Percentiles rank a stretch among this genome's conserved stretches.
These are phyloP conservation scores for Xylaria multiplex DNA, from an alignment of 2,329 filamentous ascomycete species.

Conservation along the genomic window DNA sequence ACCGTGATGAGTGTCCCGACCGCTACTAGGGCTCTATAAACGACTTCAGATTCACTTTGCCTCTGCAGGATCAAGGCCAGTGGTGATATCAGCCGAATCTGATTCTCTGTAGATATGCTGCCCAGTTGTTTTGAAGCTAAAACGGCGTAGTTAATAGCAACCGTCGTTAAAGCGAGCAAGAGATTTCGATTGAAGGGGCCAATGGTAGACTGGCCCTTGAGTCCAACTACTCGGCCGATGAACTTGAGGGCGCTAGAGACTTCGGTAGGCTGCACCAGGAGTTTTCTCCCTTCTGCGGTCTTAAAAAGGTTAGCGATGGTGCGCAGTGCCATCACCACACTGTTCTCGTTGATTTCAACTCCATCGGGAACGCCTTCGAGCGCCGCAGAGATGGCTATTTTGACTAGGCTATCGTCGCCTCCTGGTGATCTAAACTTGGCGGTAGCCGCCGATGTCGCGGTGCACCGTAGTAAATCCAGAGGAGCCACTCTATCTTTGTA, in stretches of 20 bases:
- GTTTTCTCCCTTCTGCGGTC: slow-evolving; percentile 73
- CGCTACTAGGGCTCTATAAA: slow-evolving; percentile 84
- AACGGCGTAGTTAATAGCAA: slow-evolving; percentile 86
- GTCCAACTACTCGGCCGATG: slow-evolving; percentile 69
- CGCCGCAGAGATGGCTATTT: slow-evolving; percentile 56
- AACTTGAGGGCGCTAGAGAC: slow-evolving; percentile 68
- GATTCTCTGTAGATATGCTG: slow-evolving; percentile 53
- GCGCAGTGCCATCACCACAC: slow-evolving; percentile 86
- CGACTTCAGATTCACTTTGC: slow-evolving; percentile 80
- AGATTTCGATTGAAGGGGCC: slow-evolving; percentile 77
- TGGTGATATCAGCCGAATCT: slow-evolving; percentile 66
- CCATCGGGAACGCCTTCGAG: slow-evolving; percentile 64
- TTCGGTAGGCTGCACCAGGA: slow-evolving; percentile 67
- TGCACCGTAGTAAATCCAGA: slow-evolving; percentile 86
- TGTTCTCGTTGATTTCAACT: slow-evolving; percentile 74
- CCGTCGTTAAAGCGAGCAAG: slow-evolving; percentile 81
- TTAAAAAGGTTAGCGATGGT: slow-evolving; percentile 86
- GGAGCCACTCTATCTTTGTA: slow-evolving; percentile 81
- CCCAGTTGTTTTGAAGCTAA: slow-evolving; percentile 63
- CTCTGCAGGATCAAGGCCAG: slow-evolving; percentile 70
- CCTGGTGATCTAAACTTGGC: slow-evolving; percentile 67
- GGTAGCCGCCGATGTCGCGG: slow-evolving; percentile 75
- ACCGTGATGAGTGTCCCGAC: slow-evolving; percentile 79
- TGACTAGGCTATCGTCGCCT: slow-evolving; percentile 67
- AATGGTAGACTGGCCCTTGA: slow-evolving; percentile 58